A percentile compares a stretch with the other conserved stretches of the same genome.
phyloP scores from a whole-genome alignment of 2,329 filamentous ascomycete species.

The Teratosphaeria viscida region DNA sequence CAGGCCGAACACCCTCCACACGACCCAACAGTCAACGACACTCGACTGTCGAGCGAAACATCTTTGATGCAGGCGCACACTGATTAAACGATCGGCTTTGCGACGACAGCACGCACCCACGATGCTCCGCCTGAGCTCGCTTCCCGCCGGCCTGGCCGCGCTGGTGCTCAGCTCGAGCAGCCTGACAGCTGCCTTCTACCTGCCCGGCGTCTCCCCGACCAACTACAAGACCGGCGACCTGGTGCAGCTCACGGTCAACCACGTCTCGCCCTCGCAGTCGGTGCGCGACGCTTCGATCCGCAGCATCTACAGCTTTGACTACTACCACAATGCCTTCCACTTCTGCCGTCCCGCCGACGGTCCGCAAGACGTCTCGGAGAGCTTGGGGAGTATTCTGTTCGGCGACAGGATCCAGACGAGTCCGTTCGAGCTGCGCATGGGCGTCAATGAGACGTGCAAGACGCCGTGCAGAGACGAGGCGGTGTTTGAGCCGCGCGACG shows the following conservation, averaged over 20 bases:
- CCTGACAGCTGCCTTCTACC: conserved; percentile 57
- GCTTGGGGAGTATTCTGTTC: conserved; percentile 89
- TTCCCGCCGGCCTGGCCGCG: conserved; percentile 1
- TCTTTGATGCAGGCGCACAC: neutral
- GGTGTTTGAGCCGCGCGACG: conserved; percentile 54
- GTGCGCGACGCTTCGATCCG: conserved; percentile 69
- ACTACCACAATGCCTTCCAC: conserved; percentile 79
- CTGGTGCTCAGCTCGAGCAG: conserved; percentile 1
- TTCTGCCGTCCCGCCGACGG: conserved; percentile 76
- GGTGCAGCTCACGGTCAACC: conserved; percentile 87
- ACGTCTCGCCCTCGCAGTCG: conserved; percentile 74
- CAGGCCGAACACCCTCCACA: neutral
- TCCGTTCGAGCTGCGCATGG: conserved; percentile 82
- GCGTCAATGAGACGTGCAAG: conserved; percentile 77
- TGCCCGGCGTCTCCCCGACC: conserved; percentile 88
- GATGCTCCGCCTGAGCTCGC: conserved; percentile 25
- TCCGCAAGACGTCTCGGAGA: conserved; percentile 72
- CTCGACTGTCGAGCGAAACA: neutral
- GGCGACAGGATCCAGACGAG: conserved; percentile 97
- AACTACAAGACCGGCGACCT: conserved; percentile 72
- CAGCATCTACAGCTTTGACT: conserved; percentile 92
- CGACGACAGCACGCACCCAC: neutral
- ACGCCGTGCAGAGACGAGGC: conserved; percentile 54
- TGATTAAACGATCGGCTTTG: neutral
- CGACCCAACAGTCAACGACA: neutral